These are phyloP conservation scores for Candida chilensis DNA, from an alignment of 805 yeast species.

Conservation along the genomic window DNA sequence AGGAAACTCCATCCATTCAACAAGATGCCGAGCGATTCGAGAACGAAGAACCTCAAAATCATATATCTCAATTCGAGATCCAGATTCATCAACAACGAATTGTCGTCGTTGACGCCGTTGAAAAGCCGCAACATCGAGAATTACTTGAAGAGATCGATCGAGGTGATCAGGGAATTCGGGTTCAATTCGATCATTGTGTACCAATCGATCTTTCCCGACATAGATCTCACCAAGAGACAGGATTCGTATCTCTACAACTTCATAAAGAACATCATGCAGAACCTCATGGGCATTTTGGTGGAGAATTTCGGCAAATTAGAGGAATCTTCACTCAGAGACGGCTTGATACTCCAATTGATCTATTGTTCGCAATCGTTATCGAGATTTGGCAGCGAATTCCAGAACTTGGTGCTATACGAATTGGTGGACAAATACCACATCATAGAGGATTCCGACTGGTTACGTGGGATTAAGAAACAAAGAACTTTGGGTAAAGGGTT, in stretches of 20 bases:
- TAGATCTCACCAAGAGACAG: conserved; percentile 2
- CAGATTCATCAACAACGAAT: conserved; percentile 56
- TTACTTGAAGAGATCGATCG: conserved; percentile 71
- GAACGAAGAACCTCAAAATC: conserved; percentile 28
- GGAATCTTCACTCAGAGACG: conserved; percentile 38
- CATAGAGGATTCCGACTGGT: conserved; percentile 31
- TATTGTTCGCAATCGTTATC: conserved; percentile 86
- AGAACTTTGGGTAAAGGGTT: no score
- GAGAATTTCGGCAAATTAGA: conserved; percentile 22
- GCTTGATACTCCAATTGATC: conserved; percentile 71
- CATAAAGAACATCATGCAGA: conserved; percentile 17
- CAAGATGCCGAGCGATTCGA: conserved; percentile 10
- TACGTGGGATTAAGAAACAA: conserved; percentile 31
- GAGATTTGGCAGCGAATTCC: conserved; percentile 63
- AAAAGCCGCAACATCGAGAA: conserved; percentile 42
- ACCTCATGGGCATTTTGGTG: conserved; percentile 16
- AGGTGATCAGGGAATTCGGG: conserved; percentile 76
- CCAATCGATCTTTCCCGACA: conserved; percentile 46
- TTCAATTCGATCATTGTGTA: conserved; percentile 65
- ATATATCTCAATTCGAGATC: conserved; percentile 62
- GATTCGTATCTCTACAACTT: conserved; percentile 26
- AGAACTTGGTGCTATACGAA: conserved; percentile 36
- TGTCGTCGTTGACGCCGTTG: conserved; percentile 48
- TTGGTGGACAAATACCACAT: conserved; percentile 9
- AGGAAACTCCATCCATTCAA: conserved; percentile 53